These are phyloP conservation scores for Cinnamomum chago DNA, from an alignment of 164 flowering plant genomes.

Conservation along the genomic window DNA sequence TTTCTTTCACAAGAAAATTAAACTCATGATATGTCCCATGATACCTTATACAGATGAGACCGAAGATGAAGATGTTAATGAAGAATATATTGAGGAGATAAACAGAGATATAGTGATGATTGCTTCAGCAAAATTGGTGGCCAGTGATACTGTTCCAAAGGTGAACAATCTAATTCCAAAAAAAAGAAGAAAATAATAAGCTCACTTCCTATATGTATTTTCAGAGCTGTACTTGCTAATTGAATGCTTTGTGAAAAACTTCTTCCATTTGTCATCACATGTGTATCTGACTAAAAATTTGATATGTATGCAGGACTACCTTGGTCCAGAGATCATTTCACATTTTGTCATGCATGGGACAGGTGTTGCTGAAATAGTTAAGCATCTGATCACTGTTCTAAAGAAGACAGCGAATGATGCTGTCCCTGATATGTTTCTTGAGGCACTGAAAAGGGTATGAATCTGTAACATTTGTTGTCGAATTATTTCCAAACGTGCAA, in stretches of 20 bases:
- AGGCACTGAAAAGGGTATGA: conserved; percentile 80
- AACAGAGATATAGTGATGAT: conserved; percentile 78
- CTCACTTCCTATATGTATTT: not conserved
- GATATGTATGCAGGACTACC: conserved; percentile 61
- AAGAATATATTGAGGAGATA: conserved; percentile 89
- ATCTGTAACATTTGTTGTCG: not conserved
- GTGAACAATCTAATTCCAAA: conserved; percentile 31
- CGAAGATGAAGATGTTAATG: conserved; percentile 81
- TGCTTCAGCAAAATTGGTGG: conserved; percentile 85
- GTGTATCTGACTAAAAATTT: not conserved
- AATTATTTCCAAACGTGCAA: not conserved
- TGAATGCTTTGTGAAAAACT: not conserved
- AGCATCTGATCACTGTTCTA: conserved; percentile 62
- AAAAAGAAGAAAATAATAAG: too few relatives aligned
- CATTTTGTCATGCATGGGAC: conserved; percentile 86
- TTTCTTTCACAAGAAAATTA: not conserved
- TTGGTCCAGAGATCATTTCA: conserved; percentile 84
- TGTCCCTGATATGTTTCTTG: conserved; percentile 53
- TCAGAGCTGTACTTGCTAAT: not conserved
- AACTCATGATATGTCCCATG: not conserved
- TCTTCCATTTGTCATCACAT: not conserved
- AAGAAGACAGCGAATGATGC: conserved; percentile 60
- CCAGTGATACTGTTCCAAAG: conserved; percentile 66
- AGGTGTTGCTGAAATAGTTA: conserved; percentile 74
- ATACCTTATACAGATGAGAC: conserved; percentile 54